phyloP scores from a whole-genome alignment of 2,329 filamentous ascomycete genomes.

The Graphilbum ipis-grandicollis region DNA sequence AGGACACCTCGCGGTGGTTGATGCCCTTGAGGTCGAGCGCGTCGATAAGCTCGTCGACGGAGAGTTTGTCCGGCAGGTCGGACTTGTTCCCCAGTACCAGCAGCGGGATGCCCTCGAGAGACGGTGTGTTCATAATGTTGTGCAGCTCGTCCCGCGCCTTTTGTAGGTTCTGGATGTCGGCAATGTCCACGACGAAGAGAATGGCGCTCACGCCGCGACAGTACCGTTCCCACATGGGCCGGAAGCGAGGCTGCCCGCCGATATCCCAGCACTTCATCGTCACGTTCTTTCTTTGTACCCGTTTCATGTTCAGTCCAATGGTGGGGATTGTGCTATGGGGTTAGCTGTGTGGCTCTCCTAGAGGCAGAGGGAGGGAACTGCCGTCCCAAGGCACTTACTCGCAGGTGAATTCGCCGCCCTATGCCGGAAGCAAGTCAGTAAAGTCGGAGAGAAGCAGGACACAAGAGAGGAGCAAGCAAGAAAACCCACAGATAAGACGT shows the following conservation, averaged over 20 bases:
- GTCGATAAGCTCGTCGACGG: slow-evolving; percentile 90
- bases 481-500: slow-evolving; percentile 76
- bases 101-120: slow-evolving; percentile 76
- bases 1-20: slow-evolving; percentile 84
- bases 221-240: slow-evolving; percentile 98
- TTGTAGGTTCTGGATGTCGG: slow-evolving; percentile 63
- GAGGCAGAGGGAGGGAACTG: no score
- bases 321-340: slow-evolving; percentile 92
- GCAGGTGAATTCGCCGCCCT: slow-evolving; percentile 97
- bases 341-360: no score
- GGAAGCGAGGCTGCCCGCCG: slow-evolving; percentile 88
- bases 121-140: slow-evolving; percentile 66
- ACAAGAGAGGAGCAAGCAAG: background rate
- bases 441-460: background rate
- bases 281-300: slow-evolving; percentile 93
- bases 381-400: slow-evolving; percentile 48
- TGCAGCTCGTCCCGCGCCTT: slow-evolving; percentile 87
- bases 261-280: slow-evolving; percentile 99
- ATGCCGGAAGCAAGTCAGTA: no score
- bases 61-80: slow-evolving; percentile 76
- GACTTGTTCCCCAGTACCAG: slow-evolving; percentile 96
- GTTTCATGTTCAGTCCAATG: slow-evolving; percentile 98
- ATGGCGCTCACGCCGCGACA: slow-evolving; percentile 96
- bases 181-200: slow-evolving; percentile 95
- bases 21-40: slow-evolving; percentile 79